A percentile compares a stretch with the other conserved stretches of the same genome.
phyloP scores from a whole-genome alignment of 2,329 filamentous ascomycete genomes.

The Colletotrichum sp. region DNA sequence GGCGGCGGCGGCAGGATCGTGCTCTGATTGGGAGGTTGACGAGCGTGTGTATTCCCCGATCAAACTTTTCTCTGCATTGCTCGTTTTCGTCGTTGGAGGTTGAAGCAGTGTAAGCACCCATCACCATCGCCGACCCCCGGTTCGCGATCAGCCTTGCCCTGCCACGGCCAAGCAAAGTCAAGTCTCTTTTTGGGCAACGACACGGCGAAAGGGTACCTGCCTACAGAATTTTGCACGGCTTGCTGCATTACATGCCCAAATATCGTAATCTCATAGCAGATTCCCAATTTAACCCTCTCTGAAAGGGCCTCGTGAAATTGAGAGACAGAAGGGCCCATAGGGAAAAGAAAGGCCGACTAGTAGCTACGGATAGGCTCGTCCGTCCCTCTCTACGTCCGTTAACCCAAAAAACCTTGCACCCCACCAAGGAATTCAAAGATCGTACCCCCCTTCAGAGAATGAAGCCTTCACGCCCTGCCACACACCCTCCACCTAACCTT shows the following conservation, averaged over 20 bases:
- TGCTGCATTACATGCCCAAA: not conserved
- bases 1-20: not conserved
- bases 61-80: not conserved
- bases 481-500: constrained; percentile 5
- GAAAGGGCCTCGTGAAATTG: not conserved
- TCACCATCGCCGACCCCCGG: not conserved
- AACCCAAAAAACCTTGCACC: not conserved
- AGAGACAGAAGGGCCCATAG: not conserved
- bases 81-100: not conserved
- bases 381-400: not conserved
- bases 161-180: not conserved
- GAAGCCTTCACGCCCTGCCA: not conserved
- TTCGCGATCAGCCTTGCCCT: not conserved
- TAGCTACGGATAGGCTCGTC: not conserved
- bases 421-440: not conserved
- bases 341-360: not conserved
- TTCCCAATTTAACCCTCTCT: not conserved
- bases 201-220: not conserved
- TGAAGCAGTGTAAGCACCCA: not conserved
- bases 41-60: not conserved
- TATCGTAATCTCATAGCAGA: not conserved
- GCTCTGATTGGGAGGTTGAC: not conserved
- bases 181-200: not conserved
- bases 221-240: not conserved
- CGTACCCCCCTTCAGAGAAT: not conserved